Evolutionary conservation across 805 yeast genomes (phyloP), one percentile per base, ranked within the genome.

Genomic region (Teunomyces tritomae): DNA sequence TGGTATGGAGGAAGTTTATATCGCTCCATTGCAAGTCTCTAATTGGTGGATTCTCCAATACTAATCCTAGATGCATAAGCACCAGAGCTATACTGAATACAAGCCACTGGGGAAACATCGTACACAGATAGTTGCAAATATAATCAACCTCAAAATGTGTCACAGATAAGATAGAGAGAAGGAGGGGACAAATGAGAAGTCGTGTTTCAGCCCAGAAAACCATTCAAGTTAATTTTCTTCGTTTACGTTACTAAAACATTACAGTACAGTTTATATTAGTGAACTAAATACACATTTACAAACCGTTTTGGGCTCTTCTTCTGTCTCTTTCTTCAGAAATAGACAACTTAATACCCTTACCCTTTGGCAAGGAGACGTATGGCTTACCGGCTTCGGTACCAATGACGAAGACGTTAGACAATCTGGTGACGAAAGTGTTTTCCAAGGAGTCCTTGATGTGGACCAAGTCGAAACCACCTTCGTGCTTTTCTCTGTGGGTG

Each of bases 1-100:
- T 94, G 1, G 98, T 91, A 59, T 92, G 98, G 24, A 92, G 58
- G 57, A 94, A 88, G 68, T 94, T 92, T 41, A 94, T 48, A 47
- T 84, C 80, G 0, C 91, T 90, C 78, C 90, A 76, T 8, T 65
- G 59, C 28, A 90, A 58, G n/a, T 79, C 78, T 44, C 94, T 24
- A 13, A 24, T 24, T 6, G 28, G 40, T 24, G 40, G 40, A n/a
- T 26, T 26, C 7, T n/a, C 13, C 13, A 14, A n/a, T 11, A 37
- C 17, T 32, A 32, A 28, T 24, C 40, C 40, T 17, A 37, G 29
- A n/a, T 37, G 27, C 10, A 37, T 16, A n/a, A 37, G 27, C 5
- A 37, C 27, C 29, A 20, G 40, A n/a, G 27, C 28, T 5, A 37
- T 6, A 14, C 29, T 26, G 14, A 37, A 37, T 20, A 37, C 29